Evolutionary conservation across 805 yeast species (phyloP).

Genomic region (Candida ovalis): DNA sequence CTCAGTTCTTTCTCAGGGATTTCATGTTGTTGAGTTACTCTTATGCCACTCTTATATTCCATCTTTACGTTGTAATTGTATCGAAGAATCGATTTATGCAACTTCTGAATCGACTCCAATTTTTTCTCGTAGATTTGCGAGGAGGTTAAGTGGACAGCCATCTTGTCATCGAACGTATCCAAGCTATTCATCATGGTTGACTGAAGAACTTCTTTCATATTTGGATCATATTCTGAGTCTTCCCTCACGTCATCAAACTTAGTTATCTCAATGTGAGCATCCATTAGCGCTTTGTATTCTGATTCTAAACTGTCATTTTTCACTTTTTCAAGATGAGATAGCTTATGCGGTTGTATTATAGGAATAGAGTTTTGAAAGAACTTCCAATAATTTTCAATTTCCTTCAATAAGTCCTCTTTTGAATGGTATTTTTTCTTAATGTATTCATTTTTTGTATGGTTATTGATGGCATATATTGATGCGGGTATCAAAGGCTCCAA

Average conservation of each 20-base stretch:
- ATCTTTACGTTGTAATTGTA: conserved; percentile 8
- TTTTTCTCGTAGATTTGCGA: conserved; percentile 6
- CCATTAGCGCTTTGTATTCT: conserved; percentile 12
- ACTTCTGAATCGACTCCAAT: conserved; percentile 4
- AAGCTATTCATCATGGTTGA: conserved; percentile 24
- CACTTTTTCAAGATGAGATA: conserved; percentile 20
- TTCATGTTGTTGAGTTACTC: neutral
- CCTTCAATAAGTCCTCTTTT: conserved; percentile 13
- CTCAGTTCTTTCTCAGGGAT: neutral
- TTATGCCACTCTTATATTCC: conserved; percentile 7
- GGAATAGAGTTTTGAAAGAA: conserved; percentile 18
- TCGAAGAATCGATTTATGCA: conserved; percentile 4
- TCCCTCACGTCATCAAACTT: neutral
- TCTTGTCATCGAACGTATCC: conserved; percentile 18
- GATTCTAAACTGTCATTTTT: conserved; percentile 14
- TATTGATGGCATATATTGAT: neutral
- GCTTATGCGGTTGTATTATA: conserved; percentile 1
- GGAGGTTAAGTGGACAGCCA: conserved; percentile 4
- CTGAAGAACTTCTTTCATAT: conserved; percentile 26
- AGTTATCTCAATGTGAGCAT: neutral
- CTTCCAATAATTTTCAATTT: conserved; percentile 7
- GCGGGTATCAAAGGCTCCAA: conserved; percentile 12
- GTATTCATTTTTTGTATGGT: conserved; percentile 1
- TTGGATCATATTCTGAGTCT: conserved; percentile 11
- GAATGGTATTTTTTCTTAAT: conserved; percentile 9